Evolutionary conservation across 768 basidiomycete genomes (phyloP), one percentile per base, ranked within the genome.

Genomic region (Macrolepiota fuliginosa): DNA sequence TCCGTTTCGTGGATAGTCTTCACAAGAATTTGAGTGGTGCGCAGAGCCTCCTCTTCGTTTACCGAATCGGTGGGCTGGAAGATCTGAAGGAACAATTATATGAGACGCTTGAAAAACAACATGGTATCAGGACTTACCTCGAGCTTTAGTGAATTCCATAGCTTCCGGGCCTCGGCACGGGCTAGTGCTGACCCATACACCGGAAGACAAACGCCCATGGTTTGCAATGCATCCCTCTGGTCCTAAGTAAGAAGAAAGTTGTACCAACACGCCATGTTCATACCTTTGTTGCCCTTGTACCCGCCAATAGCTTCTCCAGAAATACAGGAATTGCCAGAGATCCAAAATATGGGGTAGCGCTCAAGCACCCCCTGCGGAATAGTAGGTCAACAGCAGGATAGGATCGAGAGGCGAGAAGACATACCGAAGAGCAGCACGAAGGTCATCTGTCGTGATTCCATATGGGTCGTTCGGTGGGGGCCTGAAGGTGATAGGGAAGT

Each of bases 401-500:
- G 0, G 1, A 49, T 22, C 4, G 10, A 22, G 24, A 45, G 17
- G 22, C 13, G 10, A 22, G 12, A 49, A 24, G 22, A 54, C 76
- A 46, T 67, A 89, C 91, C 87, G 80, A 15, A 98, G 81, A 1
- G 88, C 79, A 55, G 71, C 65, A 67, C 90, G 90, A 22, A 99
- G 82, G 69, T 98, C 92, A 35, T 96, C 92, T 0, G 91, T 80
- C 2, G 89, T 91, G 62, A 99, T 96, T 3, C 91, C 90, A 71
- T 96, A 95, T 17, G 94, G 94, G 70, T 98, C 95, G 66, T 94
- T 89, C 0, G 94, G 90, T 17, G 96, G 94, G 9, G 96, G 94
- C 61, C 91, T 84, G 77, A 97, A 99, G 0, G 94, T 93, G 59
- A 99, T 98, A 0, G 97, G 97, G 76, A 98, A 99, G 73, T 99